These are phyloP conservation scores for Flaveria ramosissima DNA, from an alignment of 129 eudicot genomes.

Conservation along the genomic window DNA sequence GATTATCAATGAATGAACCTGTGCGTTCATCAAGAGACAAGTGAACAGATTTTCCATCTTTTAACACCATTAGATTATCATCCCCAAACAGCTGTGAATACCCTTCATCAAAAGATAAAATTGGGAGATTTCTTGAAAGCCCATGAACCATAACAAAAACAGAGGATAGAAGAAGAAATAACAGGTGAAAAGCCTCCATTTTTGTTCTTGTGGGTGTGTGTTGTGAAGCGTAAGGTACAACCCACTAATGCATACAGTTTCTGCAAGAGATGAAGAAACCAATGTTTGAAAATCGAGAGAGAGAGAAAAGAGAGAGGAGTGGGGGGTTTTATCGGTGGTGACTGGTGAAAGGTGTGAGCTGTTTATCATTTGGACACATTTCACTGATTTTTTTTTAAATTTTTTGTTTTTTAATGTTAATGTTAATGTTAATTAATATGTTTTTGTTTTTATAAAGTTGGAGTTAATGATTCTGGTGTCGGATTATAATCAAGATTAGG, in stretches of 20 bases:
- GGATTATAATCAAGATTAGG: conserved; percentile 19
- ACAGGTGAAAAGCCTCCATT: conserved; percentile 36
- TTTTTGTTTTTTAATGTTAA: neutral
- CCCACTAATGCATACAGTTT: conserved; percentile 9
- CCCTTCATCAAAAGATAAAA: conserved; percentile 86
- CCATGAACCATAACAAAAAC: conserved; percentile 48
- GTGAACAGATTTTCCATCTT: conserved; percentile 88
- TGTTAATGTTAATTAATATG: neutral
- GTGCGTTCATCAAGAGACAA: conserved; percentile 71
- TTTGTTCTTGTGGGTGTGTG: conserved; percentile 2
- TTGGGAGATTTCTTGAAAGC: conserved; percentile 63
- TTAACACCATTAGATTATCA: conserved; percentile 62
- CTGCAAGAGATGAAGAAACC: neutral
- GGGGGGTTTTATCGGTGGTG: conserved; percentile 54
- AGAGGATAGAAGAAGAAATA: conserved; percentile 39
- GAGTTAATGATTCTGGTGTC: conserved; percentile 16
- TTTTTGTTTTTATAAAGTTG: neutral
- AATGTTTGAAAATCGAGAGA: neutral
- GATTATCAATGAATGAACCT: conserved; percentile 40
- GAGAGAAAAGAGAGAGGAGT: conserved; percentile 15
- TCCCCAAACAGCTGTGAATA: conserved; percentile 87
- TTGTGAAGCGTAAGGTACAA: neutral
- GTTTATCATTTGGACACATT: conserved; percentile 39
- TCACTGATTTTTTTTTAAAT: neutral
- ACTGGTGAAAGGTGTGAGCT: conserved; percentile 43